Evolutionary conservation across 768 basidiomycete species (phyloP), one percentile per base, ranked within the genome.

Genomic region (Harrya chromipes): DNA sequence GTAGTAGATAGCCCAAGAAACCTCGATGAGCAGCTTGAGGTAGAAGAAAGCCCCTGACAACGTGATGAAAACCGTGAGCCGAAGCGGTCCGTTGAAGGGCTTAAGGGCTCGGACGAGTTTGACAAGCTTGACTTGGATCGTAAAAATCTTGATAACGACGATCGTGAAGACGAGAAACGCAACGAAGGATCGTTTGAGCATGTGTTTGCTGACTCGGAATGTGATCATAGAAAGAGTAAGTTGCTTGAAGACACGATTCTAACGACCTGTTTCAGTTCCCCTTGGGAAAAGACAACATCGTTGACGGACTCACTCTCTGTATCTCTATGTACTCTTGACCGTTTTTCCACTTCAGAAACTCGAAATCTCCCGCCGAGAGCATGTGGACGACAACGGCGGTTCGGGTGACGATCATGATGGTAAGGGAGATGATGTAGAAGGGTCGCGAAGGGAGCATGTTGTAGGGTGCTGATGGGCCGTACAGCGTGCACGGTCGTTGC

Each of bases 81-180:
- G 54, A 34, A 67, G 42, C 0, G 64, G 64, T 2, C 64, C 55
- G 16, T 60, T 56, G n/a, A 65, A 53, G 12, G 58, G 62, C 31
- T 49, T 54, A 5, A 66, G 65, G 1, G 64, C 52, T 10, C 64
- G 64, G 14, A 53, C 57, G 1, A 62, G 57, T 21, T 60, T 66
- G 53, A 66, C 54, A 26, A 65, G 64, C 33, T 62, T 66, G 51
- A 66, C 54, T 6, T 66, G 64, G 45, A 65, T 48, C 43, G 60
- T 51, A 17, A 67, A 50, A 36, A 67, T 11, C 49, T 67, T 67
- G 60, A 65, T 48, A 53, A 58, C 53, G 52, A 65, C 52, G 60
- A 65, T 62, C 43, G 65, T 47, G 31, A 67, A 64, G 53, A 65
- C 60, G 56, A 65, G 51, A 43, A 64, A 62, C 33, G 60, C 54